Percentiles rank a stretch among this genome's conserved stretches.
phyloP scores from a whole-genome alignment of 2,329 filamentous ascomycete genomes.

The Diplodia intermedia region DNA sequence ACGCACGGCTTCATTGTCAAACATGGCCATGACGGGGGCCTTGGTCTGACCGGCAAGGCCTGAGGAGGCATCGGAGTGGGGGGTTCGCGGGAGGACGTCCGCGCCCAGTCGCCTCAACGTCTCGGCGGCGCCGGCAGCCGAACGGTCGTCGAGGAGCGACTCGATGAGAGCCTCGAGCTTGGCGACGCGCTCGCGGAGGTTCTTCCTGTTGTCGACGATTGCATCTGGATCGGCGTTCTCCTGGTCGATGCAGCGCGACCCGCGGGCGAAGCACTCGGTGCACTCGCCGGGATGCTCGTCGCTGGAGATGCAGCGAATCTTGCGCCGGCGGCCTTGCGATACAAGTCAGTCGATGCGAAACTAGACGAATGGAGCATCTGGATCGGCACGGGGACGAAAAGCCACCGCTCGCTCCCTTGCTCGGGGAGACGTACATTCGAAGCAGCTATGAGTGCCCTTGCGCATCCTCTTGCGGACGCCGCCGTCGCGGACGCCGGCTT shows the following conservation, averaged over 20 bases:
- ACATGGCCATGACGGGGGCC: slow-evolving; percentile 27
- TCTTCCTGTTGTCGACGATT: slow-evolving; percentile 52
- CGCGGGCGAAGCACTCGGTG: slow-evolving; percentile 55
- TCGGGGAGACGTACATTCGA: slow-evolving; percentile 48
- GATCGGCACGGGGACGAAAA: neutral
- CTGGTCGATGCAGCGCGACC: slow-evolving; percentile 55
- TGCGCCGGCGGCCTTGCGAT: slow-evolving; percentile 55
- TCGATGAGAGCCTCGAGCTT: slow-evolving; percentile 51
- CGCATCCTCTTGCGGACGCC: slow-evolving; percentile 50
- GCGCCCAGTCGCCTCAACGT: slow-evolving; percentile 34
- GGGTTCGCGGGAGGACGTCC: slow-evolving; percentile 9
- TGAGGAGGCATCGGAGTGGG: slow-evolving; percentile 15
- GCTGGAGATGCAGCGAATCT: slow-evolving; percentile 57
- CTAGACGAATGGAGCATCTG: slow-evolving; percentile 11
- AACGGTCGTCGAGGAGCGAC: slow-evolving; percentile 41
- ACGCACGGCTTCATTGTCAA: slow-evolving; percentile 31
- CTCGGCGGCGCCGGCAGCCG: slow-evolving; percentile 41
- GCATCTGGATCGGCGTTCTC: slow-evolving; percentile 50
- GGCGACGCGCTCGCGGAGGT: slow-evolving; percentile 53
- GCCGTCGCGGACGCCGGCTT: slow-evolving; percentile 32
- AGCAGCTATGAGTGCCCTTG: slow-evolving; percentile 54
- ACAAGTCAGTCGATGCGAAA: slow-evolving; percentile 3
- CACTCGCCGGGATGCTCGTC: slow-evolving; percentile 50
- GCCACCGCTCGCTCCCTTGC: slow-evolving; percentile 1
- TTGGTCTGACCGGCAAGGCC: neutral